Evolutionary conservation across 1,139 yeast genomes (phyloP), one percentile per base, ranked within the genome.

Genomic region (Candida sanyaensis): DNA sequence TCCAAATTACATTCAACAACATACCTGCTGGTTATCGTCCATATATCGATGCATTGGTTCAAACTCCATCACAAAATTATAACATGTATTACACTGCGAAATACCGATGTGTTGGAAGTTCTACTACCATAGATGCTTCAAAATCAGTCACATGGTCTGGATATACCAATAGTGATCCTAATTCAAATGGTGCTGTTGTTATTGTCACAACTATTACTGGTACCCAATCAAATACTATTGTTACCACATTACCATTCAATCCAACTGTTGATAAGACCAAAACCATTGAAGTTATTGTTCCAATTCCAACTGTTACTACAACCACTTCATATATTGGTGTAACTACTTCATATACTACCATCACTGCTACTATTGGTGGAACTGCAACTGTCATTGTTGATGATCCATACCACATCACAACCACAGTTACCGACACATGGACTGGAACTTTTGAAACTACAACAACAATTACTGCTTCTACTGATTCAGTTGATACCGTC

Each of bases 11-110:
- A 7, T 68, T 60, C 49, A 17, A 37, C 1, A 60, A 62, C 45
- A 47, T 68, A 31, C 71, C 73, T 2, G 64, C 68, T 3, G 73
- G 72, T 3, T 66, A 55, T 50, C 56, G 71, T 33, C 68, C 69
- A n/a, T 69, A 57, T 49, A 50, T 69, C 37, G 66, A 59, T 49
- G 55, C 54, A 4, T 49, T 60, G 11, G 46, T 48, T 21, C 10
- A 45, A 3, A 40, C 50, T 12, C 31, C 45, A 33, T 27, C 30
- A 7, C 7, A 21, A 5, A 12, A 7, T 12, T 34, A 26, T 28
- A 2, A 23, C 3, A 21, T 43, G 13, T 1, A 13, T 4, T 56
- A 51, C 42, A 57, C 56, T n/a, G 58, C 62, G 49, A 44, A 32
- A 1, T 57, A 56, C 45, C 21, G 8, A 5, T 63, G 68, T 51